phyloP scores from a whole-genome alignment of 345 rosid genomes.

The Arabidopsis arenosa region DNA sequence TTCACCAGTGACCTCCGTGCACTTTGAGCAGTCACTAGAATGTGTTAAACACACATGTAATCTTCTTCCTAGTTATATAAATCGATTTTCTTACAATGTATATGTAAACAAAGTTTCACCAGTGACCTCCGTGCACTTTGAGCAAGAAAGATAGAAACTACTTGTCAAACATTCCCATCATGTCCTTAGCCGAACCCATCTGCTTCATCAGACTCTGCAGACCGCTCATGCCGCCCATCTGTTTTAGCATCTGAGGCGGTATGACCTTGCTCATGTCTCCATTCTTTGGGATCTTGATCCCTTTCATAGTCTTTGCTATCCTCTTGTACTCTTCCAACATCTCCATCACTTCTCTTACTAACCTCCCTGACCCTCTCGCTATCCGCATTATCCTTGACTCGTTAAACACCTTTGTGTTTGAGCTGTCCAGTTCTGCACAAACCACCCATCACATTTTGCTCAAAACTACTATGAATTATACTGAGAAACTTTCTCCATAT shows the following conservation, averaged over 20 bases:
- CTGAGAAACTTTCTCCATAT: neutral
- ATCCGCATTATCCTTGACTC: constrained; percentile 78
- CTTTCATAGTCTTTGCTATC: constrained; percentile 81
- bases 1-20: neutral
- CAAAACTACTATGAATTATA: neutral
- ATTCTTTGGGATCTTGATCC: constrained; percentile 83
- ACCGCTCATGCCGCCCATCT: constrained; percentile 92
- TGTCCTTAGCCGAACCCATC: constrained; percentile 83
- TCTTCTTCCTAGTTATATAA: too few relatives aligned
- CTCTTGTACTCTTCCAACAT: constrained; percentile 92
- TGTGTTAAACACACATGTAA: too few relatives aligned
- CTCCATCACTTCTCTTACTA: constrained; percentile 76
- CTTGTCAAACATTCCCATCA: constrained; percentile 86
- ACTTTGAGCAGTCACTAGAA: neutral
- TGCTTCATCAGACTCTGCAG: constrained; percentile 88
- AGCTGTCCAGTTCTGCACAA: constrained; percentile 75
- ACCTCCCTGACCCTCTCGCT: constrained; percentile 85
- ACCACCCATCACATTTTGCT: neutral
- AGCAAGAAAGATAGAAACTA: constrained; percentile 31
- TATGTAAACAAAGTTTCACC: neutral
- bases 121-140: neutral
- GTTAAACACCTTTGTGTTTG: constrained; percentile 77
- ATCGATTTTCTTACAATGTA: too few relatives aligned
- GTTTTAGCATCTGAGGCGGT: constrained; percentile 83
- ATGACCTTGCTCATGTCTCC: constrained; percentile 90